Base-by-base conservation (phyloP, 495 filamentous ascomycete species). In the Peziza echinospora region DNA sequence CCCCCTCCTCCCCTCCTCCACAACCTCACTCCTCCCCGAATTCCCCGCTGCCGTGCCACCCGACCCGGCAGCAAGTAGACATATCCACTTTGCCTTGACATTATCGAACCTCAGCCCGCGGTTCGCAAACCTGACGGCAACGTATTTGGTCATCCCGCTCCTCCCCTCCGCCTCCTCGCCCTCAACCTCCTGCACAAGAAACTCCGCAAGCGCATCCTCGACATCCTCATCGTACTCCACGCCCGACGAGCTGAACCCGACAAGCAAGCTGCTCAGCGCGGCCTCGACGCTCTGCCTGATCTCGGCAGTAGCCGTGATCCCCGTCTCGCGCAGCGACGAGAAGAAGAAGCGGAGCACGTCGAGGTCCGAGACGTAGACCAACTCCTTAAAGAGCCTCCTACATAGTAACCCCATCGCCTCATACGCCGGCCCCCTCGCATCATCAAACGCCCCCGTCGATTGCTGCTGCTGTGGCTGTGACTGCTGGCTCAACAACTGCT, bases 1-100 rank as follows among this genome's bases (percentile, higher is more conserved):
- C 2, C 89, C 89, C 59, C 86, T 85, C 48, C 73, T 80, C 2
- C 82, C 89, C 63, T 97, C 87, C 59, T 96, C 89, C 0, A 82
- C 60, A 0, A 93, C 75, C 55, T 94, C 87, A 34, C 77, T 78
- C 42, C 79, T 71, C 54, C 83, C 77, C n/a, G n/a, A n/a, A n/a
- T n/a, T n/a, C 26, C 68, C 65, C 4, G 66, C 63, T 1, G 30
- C 13, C 19, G 13, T 17, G 19, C 30, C 19, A 2, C 13, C 13
- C 13, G 70, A 70, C 17, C 77, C 72, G 37, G 91, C 61, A 34
- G 84, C 84, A 50, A 93, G 68, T 24, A 94, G 66, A 62, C 93
- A 72, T 42, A 91, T 79, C 84, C 84, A 96, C 40, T 87, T 73
- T 30, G 78, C 89, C 19, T 75, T 67, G 10, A 84, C 68, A 55